Evolutionary conservation across 2,329 filamentous ascomycete species (phyloP).

Genomic region (Venturia carpophila): DNA sequence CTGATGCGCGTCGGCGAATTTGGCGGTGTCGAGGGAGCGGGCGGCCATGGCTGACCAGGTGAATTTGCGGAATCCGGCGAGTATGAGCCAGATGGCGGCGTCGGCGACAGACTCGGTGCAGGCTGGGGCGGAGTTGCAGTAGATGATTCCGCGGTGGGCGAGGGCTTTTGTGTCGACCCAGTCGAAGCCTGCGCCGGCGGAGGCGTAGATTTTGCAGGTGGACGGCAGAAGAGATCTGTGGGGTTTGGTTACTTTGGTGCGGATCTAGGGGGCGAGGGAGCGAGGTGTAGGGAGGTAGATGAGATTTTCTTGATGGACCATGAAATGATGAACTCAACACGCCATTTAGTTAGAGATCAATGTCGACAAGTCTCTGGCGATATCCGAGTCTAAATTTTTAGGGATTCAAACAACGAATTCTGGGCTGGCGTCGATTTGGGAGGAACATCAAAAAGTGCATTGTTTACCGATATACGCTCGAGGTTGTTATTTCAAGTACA

Average conservation of each 20-base stretch:
- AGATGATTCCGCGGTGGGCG: conserved; percentile 55
- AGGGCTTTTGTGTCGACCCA: conserved; percentile 55
- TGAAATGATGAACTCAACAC: no score
- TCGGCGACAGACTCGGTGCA: conserved; percentile 68
- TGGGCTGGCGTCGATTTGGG: no score
- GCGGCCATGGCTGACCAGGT: conserved; percentile 56
- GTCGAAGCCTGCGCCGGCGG: conserved; percentile 55
- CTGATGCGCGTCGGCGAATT: conserved; percentile 53
- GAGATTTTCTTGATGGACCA: no score
- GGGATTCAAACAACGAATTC: no score
- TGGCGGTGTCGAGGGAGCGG: conserved; percentile 33
- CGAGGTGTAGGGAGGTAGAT: no score
- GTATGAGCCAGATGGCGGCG: conserved; percentile 59
- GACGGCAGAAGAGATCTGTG: conserved; percentile 39
- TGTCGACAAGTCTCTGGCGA: no score
- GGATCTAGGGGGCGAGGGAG: background rate
- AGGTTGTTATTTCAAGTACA: no score
- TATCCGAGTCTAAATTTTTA: no score
- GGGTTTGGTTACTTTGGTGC: background rate
- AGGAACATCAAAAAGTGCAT: no score
- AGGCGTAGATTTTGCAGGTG: conserved; percentile 50
- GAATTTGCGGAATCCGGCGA: conserved; percentile 61
- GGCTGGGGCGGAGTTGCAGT: conserved; percentile 65
- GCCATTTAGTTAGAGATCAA: no score
- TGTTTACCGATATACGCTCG: no score